Conservation (phyloP, 306 rosid genomes). For the Vigna hirtella region DNA sequence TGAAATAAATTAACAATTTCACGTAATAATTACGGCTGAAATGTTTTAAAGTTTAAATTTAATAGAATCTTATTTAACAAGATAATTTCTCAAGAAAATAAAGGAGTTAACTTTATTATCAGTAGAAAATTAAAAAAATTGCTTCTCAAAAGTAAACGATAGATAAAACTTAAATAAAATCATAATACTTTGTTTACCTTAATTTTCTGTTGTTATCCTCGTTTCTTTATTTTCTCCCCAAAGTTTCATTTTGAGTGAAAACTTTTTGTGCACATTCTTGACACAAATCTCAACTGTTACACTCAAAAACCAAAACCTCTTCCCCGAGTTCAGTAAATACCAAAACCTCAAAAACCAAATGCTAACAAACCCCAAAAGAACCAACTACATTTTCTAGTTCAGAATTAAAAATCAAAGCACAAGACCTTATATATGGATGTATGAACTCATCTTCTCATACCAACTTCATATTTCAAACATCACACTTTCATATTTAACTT, state of each 20-base stretch:
- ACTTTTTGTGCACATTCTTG: not conserved
- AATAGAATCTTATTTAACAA: too few relatives aligned
- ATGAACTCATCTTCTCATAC: conserved; percentile 41
- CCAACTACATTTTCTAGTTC: conserved; percentile 46
- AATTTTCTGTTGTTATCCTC: too few relatives aligned
- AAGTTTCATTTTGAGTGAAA: not conserved
- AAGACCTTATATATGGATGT: not conserved
- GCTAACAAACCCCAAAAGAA: not conserved
- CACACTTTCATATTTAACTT: conserved; percentile 25
- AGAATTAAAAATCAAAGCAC: conserved; percentile 9
- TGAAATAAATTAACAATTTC: too few relatives aligned
- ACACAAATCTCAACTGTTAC: not conserved
- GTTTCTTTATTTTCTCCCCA: not conserved
- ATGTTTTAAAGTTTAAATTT: too few relatives aligned
- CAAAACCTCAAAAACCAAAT: conserved; percentile 2
- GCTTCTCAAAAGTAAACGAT: too few relatives aligned
- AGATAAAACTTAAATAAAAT: too few relatives aligned
- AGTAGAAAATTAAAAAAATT: too few relatives aligned
- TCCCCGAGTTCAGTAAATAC: not conserved
- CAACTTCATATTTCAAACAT: not conserved
- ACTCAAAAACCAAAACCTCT: not conserved
- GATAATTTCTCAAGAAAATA: too few relatives aligned
- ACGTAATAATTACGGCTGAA: too few relatives aligned
- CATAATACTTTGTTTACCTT: too few relatives aligned
- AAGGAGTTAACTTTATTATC: too few relatives aligned